phyloP scores from a whole-genome alignment of 176 grass and related monocot genomes.

The Zea luxurians region DNA sequence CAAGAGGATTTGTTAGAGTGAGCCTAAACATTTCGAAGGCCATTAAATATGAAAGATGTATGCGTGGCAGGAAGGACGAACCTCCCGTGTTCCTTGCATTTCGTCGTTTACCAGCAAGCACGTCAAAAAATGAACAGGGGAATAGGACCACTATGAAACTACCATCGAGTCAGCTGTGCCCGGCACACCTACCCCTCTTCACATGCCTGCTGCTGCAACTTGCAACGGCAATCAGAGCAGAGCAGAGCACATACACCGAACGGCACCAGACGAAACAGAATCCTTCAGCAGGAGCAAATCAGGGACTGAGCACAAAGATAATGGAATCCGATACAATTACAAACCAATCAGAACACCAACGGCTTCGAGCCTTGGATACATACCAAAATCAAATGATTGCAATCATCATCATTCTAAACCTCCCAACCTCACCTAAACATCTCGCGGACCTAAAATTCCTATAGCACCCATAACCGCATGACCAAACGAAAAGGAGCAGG shows the following conservation, averaged over 20 bases:
- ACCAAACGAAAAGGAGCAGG: not conserved
- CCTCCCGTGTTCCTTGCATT: no score
- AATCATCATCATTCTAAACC: conserved; percentile 17
- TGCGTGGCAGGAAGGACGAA: no score
- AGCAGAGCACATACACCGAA: no score
- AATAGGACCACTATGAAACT: no score
- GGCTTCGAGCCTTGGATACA: conserved; percentile 20
- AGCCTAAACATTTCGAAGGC: no score
- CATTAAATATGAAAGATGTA: no score
- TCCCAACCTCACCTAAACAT: conserved; percentile 27
- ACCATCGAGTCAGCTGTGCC: not conserved
- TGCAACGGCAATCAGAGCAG: conserved; percentile 5
- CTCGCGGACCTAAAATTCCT: conserved; percentile 20
- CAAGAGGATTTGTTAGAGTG: no score
- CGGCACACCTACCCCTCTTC: not conserved
- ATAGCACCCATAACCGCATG: not conserved
- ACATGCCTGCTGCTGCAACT: conserved; percentile 26
- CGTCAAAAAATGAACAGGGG: no score
- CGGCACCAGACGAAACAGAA: no score
- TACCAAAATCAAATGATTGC: not conserved
- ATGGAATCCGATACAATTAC: conserved; percentile 26
- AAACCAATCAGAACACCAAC: conserved; percentile 26
- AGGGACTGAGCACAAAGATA: conserved; percentile 8
- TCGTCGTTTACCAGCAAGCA: no score
- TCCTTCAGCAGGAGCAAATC: not conserved